Percentiles rank a stretch among this genome's conserved stretches.
Conservation (phyloP, 2,329 filamentous ascomycete genomes). For the Fonsecaea multimorphosa region DNA sequence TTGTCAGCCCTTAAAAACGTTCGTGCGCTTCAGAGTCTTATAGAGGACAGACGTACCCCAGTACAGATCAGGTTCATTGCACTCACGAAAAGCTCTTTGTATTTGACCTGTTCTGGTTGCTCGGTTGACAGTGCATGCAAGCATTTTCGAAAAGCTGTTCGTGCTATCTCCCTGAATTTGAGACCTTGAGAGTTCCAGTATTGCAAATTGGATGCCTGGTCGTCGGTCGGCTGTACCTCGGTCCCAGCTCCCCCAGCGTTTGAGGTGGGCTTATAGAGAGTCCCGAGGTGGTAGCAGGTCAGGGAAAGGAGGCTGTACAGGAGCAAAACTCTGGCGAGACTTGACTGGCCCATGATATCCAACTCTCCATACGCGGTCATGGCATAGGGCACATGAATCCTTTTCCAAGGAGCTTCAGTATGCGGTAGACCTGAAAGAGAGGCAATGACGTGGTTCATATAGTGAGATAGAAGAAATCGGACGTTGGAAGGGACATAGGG, state of each 20-base stretch:
- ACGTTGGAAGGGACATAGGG: slow-evolving; percentile 18
- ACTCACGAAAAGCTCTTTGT: slow-evolving; percentile 20
- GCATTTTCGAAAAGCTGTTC: slow-evolving; percentile 21
- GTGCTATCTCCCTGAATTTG: slow-evolving; percentile 23
- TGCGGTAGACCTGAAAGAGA: slow-evolving; percentile 14
- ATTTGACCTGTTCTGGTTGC: slow-evolving; percentile 10
- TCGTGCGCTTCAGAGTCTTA: not conserved
- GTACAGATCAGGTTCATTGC: slow-evolving; percentile 24
- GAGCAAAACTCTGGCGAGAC: slow-evolving; percentile 14
- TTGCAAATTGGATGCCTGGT: slow-evolving; percentile 11
- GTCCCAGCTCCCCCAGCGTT: not conserved
- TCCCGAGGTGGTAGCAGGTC: slow-evolving; percentile 19
- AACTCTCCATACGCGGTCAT: slow-evolving; percentile 21
- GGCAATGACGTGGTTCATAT: slow-evolving; percentile 18
- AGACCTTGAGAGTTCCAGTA: slow-evolving; percentile 14
- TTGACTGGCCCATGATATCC: slow-evolving; percentile 14
- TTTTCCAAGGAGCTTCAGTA: slow-evolving; percentile 7
- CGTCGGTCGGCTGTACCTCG: not conserved
- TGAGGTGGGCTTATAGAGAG: slow-evolving; percentile 1
- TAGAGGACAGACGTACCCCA: slow-evolving; percentile 11
- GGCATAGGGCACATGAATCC: slow-evolving; percentile 16
- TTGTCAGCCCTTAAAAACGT: not conserved
- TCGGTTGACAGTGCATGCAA: slow-evolving; percentile 7
- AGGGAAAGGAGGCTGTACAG: slow-evolving; percentile 24
- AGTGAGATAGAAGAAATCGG: slow-evolving; percentile 21